Evolutionary conservation across 768 basidiomycete species (phyloP).

Genomic region (Rhodosporidiobolus odoratus): DNA sequence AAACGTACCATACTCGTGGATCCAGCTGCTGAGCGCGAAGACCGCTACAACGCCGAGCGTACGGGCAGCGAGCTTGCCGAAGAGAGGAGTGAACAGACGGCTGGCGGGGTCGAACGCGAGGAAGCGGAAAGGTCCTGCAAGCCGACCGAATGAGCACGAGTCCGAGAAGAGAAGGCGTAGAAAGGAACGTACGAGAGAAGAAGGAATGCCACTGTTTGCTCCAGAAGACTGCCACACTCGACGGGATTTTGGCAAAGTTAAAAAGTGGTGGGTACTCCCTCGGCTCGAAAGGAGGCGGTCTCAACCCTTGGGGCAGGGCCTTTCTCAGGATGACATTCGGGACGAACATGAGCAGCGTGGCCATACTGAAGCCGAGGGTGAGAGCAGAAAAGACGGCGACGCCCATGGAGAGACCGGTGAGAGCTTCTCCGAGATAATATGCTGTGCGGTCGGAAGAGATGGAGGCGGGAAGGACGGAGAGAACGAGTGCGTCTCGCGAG

Average conservation of each 20-base stretch:
- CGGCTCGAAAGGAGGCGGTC: constrained; percentile 9
- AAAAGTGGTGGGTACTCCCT: constrained; percentile 31
- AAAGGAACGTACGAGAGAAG: not conserved
- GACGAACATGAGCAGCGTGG: constrained; percentile 11
- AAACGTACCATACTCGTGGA: constrained; percentile 28
- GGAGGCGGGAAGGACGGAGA: not conserved
- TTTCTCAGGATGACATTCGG: not conserved
- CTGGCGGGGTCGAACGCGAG: constrained; percentile 21
- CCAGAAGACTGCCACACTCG: constrained; percentile 21
- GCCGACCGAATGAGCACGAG: not conserved
- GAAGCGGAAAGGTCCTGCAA: constrained; percentile 27
- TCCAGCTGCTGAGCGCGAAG: constrained; percentile 21
- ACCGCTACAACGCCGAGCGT: constrained; percentile 5
- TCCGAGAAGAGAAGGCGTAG: not conserved
- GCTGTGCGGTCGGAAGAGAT: not conserved
- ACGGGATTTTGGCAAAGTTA: not conserved
- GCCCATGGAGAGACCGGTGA: constrained; percentile 19
- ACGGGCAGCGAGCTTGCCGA: constrained; percentile 1
- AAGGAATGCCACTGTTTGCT: constrained; percentile 28
- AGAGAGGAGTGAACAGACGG: not conserved
- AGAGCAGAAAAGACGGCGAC: constrained; percentile 27
- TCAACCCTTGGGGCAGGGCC: not conserved
- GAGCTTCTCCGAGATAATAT: constrained; percentile 5
- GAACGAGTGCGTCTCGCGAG: not conserved
- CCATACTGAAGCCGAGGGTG: constrained; percentile 21